Conservation (phyloP, 306 rosid genomes). For the Clitoria ternatea region DNA sequence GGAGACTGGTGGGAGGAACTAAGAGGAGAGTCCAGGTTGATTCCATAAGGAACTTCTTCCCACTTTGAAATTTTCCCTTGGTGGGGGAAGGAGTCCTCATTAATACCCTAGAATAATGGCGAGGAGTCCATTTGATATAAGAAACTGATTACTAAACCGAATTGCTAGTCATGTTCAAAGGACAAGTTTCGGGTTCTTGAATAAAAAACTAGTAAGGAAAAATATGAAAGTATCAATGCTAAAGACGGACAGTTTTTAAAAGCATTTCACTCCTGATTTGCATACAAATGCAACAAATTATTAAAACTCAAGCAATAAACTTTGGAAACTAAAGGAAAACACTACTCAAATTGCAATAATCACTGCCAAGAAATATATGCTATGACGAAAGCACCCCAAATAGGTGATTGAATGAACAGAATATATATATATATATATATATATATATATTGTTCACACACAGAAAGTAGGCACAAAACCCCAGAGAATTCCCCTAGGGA, state of each 20-base stretch:
- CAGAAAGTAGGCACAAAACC: no score
- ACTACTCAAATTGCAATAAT: neutral
- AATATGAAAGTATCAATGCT: neutral
- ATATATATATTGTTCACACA: no score
- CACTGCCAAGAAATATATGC: neutral
- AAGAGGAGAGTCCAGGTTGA: neutral
- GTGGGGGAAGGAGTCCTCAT: neutral
- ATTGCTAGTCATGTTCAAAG: neutral
- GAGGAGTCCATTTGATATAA: neutral
- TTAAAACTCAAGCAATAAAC: neutral
- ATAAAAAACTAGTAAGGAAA: neutral
- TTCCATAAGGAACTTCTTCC: neutral
- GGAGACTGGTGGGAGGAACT: neutral
- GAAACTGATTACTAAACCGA: neutral
- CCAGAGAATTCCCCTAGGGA: no score
- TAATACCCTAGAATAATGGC: neutral
- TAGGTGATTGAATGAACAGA: neutral
- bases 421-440: no score
- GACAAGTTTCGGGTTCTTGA: neutral
- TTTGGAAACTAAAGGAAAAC: neutral
- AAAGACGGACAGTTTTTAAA: neutral
- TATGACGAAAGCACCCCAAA: no score
- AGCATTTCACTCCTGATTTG: neutral
- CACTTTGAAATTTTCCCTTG: neutral
- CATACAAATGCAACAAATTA: neutral